Percentiles rank a stretch among this genome's conserved stretches.
Conservation (phyloP, 2,329 filamentous ascomycete species). For the Aspergillus pseudoterreus region DNA sequence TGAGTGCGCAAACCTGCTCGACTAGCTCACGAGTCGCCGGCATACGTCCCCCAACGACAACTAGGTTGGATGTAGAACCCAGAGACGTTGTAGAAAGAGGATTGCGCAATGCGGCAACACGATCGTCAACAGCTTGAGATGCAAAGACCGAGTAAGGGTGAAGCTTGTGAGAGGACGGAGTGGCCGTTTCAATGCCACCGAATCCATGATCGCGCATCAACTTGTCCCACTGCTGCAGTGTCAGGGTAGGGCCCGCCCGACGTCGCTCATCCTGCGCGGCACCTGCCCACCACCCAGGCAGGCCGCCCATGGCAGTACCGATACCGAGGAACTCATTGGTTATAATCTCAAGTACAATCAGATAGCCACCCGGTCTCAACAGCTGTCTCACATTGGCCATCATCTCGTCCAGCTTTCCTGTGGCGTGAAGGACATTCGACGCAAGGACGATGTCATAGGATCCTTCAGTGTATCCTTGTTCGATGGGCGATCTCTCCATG, state of each 20-base stretch:
- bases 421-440: conserved; percentile 41
- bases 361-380: conserved; percentile 14
- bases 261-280: neutral
- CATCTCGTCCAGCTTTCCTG: conserved; percentile 18
- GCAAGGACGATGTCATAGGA: conserved; percentile 38
- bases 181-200: neutral
- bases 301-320: neutral
- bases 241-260: neutral
- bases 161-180: neutral
- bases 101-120: neutral
- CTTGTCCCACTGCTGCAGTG: neutral
- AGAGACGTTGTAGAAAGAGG: neutral
- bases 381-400: conserved; percentile 30
- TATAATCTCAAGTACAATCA: neutral
- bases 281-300: conserved; percentile 3
- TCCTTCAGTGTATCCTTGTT: conserved; percentile 32
- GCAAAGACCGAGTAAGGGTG: neutral
- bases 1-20: too few relatives aligned
- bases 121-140: conserved; percentile 4
- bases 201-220: neutral
- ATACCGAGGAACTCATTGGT: conserved; percentile 11
- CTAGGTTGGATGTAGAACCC: neutral
- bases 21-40: too few relatives aligned
- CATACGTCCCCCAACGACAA: too few relatives aligned
- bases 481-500: conserved; percentile 24